Base-by-base conservation (phyloP, 2,329 filamentous ascomycete species). In the Colletotrichum neosansevieriae region DNA sequence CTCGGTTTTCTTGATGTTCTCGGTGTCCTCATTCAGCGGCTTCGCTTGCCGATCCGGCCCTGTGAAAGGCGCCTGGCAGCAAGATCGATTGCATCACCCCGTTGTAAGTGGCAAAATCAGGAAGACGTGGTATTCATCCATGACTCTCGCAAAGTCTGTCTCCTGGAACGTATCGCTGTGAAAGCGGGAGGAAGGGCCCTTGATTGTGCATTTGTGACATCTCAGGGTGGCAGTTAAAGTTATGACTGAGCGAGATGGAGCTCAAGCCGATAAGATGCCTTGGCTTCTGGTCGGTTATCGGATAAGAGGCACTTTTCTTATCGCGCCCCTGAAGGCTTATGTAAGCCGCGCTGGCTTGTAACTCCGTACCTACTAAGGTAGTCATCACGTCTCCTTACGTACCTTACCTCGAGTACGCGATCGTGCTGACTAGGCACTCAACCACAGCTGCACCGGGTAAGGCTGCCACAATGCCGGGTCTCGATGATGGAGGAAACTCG, bases 391-490 rank as follows among this genome's bases (percentile, higher is more conserved):
- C 17, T n/a, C n/a, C 34, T n/a, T 40, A 40, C 21, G 17, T 49
- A 49, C 34, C 11, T 38, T 13, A 56, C 34, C n/a, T 38, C 9
- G 40, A 21, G 13, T 21, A 56, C 34, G n/a, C 34, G 32, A 6
- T 36, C 34, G 17, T 11, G 36, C 19, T 21, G 38, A 29, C 6
- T 29, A 29, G 38, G 12, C 19, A 57, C 10, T 7, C 17, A 17
- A 34, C 13, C 32, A 54, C n/a, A 47, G 50, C 49, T 63, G 50
- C 51, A 40, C 50, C 32, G 54, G 60, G 36, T 38, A 66, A 42
- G 51, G 66, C 69, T 69, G 51, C 51, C 29, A 29, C 51, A 58
- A 69, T 62, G 58, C 45, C 65, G 21, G 66, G 32, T 3, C 38
- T 58, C 17, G 57, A 66, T 34, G 51, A 58, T 29, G 29, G n/a